Base-by-base conservation (phyloP, 176 grass and related monocot species). In the Elymus sibiricus region DNA sequence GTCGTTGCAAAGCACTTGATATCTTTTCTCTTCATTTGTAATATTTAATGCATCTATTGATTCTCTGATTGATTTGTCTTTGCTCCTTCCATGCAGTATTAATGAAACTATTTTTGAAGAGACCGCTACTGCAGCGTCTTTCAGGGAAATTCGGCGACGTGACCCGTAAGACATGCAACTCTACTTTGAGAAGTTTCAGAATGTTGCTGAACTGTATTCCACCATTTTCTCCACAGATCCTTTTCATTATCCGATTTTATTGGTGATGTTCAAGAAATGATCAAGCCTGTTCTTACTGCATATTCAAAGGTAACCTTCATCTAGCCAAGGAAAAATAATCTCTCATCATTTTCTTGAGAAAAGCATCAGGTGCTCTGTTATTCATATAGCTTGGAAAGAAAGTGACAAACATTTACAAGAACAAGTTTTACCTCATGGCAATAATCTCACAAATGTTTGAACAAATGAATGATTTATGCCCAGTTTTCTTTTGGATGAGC, bases 21-120 rank as follows among this genome's bases (percentile, higher is more conserved):
- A 72, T 22, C 7, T 46, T 65, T 70, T 49, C 40, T 21, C 12
- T 84, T 74, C 29, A 38, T 58, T 66, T 76, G 24, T 35, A 25
- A 64, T 66, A 74, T 79, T 65, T 10, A 55, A 39, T 75, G 11
- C 46, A 59, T 81, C 61, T 68, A 56, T 9, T n/a, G 74, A 74
- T 51, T 53, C 11, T 25, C 9, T 71, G 14, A 64, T 74, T 25
- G 49, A 29, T 39, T 79, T 89, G 4, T 43, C 27, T 72, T 53
- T 73, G 4, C 66, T 51, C 5, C 37, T 78, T 74, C 11, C 35
- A 87, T 84, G 59, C 85, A 98, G 96, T 83, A 94, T 95, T 78
- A 98, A 98, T 86, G 96, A 98, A 88, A 94, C 93, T 71, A 89
- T 95, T 74, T 92, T 98, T 86, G 96, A 94, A 86, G 93, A 98